Base-by-base conservation (phyloP, 2,329 filamentous ascomycete species). In the Sporothrix brasiliensis region DNA sequence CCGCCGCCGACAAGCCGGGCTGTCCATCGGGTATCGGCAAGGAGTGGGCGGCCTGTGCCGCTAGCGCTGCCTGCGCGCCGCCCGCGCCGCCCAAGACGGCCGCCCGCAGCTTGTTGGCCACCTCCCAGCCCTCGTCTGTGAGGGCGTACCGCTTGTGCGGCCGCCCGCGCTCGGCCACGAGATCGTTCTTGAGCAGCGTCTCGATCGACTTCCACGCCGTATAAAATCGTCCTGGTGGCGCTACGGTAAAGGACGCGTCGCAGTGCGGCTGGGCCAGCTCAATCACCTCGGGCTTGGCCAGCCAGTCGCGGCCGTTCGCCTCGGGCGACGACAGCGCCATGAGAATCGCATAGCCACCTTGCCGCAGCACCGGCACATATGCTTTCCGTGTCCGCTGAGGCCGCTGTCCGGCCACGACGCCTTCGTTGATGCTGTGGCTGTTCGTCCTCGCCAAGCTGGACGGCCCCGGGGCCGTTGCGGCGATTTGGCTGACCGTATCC, bases 131-230 rank as follows among this genome's bases (percentile, higher is more conserved):
- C 72, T 92, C 90, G 44, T 94, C 91, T 0, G 91, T 92, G 49
- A 95, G 80, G 1, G 84, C 83, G 76, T 93, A 95, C 73, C 85
- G 87, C 72, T 88, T 86, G 21, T 88, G 79, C 0, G 91, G 91
- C 19, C 90, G 84, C 0, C 91, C 90, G 68, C 87, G 88, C 74
- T 91, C 89, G 70, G 88, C 89, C 0, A 94, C 90, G 3, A 94
- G 80, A 70, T 93, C 91, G 76, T 94, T 93, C 69, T 88, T 84
- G 5, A 89, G 74, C 44, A 95, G 80, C 0, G 90, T 92, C 77
- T 92, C 92, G 85, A 94, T 93, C 1, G 91, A 93, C 75, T 87
- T 91, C 92, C 92, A 95, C 0, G 92, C 92, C 0, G 92, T 94
- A 75, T 92, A 92, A 75, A 87, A 91, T 70, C 89, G 91, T 13